phyloP scores from a whole-genome alignment of 768 basidiomycete species.

The Dioszegia crocea region DNA sequence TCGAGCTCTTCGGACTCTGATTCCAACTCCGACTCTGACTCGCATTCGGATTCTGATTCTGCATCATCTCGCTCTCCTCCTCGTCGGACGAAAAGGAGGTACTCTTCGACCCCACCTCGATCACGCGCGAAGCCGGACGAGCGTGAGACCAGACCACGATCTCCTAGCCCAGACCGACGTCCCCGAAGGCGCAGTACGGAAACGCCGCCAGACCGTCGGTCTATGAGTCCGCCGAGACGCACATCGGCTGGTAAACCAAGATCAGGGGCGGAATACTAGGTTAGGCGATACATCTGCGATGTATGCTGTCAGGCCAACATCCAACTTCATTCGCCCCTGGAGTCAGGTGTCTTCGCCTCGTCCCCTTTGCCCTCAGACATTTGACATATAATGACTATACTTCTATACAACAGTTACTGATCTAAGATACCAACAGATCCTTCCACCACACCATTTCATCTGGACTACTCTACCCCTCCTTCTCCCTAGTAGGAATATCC shows the following conservation, averaged over 20 bases:
- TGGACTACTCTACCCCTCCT: neutral
- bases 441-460: neutral
- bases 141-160: neutral
- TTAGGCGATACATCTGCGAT: neutral
- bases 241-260: neutral
- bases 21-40: conserved; percentile 17
- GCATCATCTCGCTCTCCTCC: conserved; percentile 6
- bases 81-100: neutral
- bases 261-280: neutral
- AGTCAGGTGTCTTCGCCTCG: no score
- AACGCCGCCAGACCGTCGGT: neutral
- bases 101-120: conserved; percentile 13
- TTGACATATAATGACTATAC: no score
- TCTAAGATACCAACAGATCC: no score
- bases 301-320: no score
- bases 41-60: conserved; percentile 15
- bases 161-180: neutral
- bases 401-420: no score
- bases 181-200: neutral
- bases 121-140: neutral
- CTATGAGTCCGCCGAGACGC: neutral
- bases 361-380: no score
- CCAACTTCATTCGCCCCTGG: no score
- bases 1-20: no score
- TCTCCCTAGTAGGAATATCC: conserved; percentile 7